Evolutionary conservation across 2,329 filamentous ascomycete genomes (phyloP), one percentile per base, ranked within the genome.

Genomic region (Trematosphaeria pertusa): DNA sequence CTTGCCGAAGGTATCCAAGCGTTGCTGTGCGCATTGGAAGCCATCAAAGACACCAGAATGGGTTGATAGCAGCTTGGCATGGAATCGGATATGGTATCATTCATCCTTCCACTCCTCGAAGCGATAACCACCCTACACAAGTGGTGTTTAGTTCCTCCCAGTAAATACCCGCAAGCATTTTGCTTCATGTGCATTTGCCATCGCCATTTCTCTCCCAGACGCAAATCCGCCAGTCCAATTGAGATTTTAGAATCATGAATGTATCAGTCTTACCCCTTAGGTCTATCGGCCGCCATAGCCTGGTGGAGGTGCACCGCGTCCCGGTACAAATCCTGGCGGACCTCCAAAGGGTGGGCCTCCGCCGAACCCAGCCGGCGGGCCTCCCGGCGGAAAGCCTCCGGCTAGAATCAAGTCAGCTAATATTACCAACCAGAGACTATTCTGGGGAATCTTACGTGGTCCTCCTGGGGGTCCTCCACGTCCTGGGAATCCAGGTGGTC

Each of bases 341-440:
- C 39, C 46, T 5, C 46, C 46, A 18, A 44, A 49, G 30, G 46
- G 46, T 12, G 45, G 45, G 20, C 34, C 54, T 44, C 55, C 61
- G n/a, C 43, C 53, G 35, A 66, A 65, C 11, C 59, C 61, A 43
- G 58, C 77, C 31, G 87, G 87, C 38, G 78, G 78, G 63, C 76
- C 78, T 40, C 69, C 70, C 54, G 56, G 80, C 78, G 82, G 64
- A 45, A 70, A 72, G 1, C 67, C 61, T 35, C 46, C 68, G 52
- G 61, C 64, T 61, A 45, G 36, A 21, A 20, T 46, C 20, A 58
- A 57, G 46, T 71, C 61, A 63, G 69, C 49, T 56, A 48, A 37
- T 10, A 26, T 24, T 17, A 9, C 14, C 26, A 28, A 28, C 8
- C 24, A n/a, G n/a, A n/a, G n/a, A n/a, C n/a, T n/a, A n/a, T n/a